Conservation (phyloP, 208 protist species). For the Crithidia fasciculata region DNA sequence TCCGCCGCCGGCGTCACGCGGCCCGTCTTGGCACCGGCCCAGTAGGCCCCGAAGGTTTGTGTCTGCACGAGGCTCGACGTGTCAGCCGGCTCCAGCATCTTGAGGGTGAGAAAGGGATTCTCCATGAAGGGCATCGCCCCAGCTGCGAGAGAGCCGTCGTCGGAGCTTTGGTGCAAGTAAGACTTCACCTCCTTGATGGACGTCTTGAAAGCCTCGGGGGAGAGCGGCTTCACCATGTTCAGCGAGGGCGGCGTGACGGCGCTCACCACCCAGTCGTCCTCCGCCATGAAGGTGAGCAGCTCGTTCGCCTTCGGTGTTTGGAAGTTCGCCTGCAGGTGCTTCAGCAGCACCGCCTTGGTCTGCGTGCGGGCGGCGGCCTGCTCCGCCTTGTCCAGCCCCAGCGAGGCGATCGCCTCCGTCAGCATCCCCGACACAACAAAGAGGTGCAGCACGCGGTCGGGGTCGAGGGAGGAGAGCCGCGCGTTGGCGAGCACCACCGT, state of each 20-base stretch:
- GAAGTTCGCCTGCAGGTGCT: conserved; percentile 56
- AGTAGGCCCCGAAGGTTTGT: conserved; percentile 63
- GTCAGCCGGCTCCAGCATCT: conserved; percentile 75
- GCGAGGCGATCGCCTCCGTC: conserved; percentile 49
- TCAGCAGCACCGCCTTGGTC: conserved; percentile 54
- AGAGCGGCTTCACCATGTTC: conserved; percentile 67
- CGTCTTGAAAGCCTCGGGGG: conserved; percentile 49
- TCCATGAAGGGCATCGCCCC: conserved; percentile 41
- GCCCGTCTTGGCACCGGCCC: conserved; percentile 32
- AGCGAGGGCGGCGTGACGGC: conserved; percentile 51
- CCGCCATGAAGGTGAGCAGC: conserved; percentile 66
- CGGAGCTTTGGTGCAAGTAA: conserved; percentile 53
- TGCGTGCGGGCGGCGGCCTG: conserved; percentile 49
- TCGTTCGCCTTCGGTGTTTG: conserved; percentile 65
- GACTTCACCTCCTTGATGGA: conserved; percentile 62
- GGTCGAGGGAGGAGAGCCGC: conserved; percentile 48
- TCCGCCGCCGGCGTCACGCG: not conserved
- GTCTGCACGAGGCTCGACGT: conserved; percentile 57
- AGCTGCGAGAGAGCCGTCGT: conserved; percentile 28
- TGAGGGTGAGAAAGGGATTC: conserved; percentile 77
- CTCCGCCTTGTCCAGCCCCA: conserved; percentile 60
- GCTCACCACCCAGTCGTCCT: conserved; percentile 69
- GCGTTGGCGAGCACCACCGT: conserved; percentile 51
- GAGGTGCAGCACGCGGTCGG: conserved; percentile 78
- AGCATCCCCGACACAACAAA: conserved; percentile 83